These are phyloP conservation scores for Russula vinacea DNA, from an alignment of 768 basidiomycete genomes.

Conservation along the genomic window DNA sequence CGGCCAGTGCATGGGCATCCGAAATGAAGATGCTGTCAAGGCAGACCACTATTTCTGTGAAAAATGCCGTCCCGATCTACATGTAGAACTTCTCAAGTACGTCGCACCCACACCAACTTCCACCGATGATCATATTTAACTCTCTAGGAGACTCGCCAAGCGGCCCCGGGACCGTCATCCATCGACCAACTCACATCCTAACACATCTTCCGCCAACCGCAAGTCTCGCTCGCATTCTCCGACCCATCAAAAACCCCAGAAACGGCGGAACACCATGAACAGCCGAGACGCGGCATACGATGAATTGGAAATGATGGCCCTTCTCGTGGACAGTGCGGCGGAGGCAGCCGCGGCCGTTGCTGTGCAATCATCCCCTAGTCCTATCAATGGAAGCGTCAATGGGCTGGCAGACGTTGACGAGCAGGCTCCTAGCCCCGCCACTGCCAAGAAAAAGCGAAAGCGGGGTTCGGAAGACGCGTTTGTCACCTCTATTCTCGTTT, in stretches of 20 bases:
- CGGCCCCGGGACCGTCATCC: constrained; percentile 62
- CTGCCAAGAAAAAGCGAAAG: constrained; percentile 68
- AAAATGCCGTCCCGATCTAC: constrained; percentile 82
- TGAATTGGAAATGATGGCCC: constrained; percentile 70
- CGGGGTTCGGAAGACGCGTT: constrained; percentile 70
- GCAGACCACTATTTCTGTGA: constrained; percentile 92
- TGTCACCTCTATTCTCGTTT: constrained; percentile 34
- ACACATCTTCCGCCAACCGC: constrained; percentile 41
- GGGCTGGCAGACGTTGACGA: constrained; percentile 46
- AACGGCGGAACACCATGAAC: constrained; percentile 96
- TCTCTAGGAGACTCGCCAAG: constrained; percentile 60
- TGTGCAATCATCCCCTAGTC: constrained; percentile 42
- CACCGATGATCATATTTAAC: constrained; percentile 23
- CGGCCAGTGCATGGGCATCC: constrained; percentile 92
- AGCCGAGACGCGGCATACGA: constrained; percentile 87
- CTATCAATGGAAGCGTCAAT: constrained; percentile 35
- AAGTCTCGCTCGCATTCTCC: constrained; percentile 77
- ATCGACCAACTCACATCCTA: constrained; percentile 42
- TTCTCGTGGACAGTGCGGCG: constrained; percentile 62
- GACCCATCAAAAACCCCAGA: constrained; percentile 59
- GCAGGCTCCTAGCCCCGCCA: constrained; percentile 44
- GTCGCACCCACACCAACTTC: constrained; percentile 34
- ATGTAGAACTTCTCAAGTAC: constrained; percentile 77
- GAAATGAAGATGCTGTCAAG: constrained; percentile 67
- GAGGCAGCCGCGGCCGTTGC: constrained; percentile 69